Conservation (phyloP, 2,329 filamentous ascomycete species). For the Parafenestella ontariensis region DNA sequence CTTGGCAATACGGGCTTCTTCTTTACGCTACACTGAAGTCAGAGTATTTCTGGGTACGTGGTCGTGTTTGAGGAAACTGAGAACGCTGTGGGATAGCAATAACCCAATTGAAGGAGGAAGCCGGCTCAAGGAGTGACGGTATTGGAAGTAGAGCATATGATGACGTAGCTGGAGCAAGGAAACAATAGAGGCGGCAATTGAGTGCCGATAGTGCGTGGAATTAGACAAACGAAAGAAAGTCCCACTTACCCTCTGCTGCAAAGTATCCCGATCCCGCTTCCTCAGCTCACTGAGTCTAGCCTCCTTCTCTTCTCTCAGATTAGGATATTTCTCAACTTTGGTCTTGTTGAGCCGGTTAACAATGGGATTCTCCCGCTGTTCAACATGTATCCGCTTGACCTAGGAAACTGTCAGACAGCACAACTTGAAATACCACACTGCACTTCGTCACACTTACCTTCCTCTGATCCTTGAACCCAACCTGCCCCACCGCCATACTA, state of each 20-base stretch:
- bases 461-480: conserved; percentile 89
- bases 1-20: conserved; percentile 74
- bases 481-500: conserved; percentile 93
- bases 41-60: background rate
- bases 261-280: conserved; percentile 70
- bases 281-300: conserved; percentile 75
- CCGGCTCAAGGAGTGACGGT: background rate
- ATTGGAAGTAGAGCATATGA: background rate
- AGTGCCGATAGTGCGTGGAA: background rate
- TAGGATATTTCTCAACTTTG: conserved; percentile 84
- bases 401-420: conserved; percentile 38
- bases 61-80: background rate
- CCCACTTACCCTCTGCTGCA: conserved; percentile 65
- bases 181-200: too few relatives aligned
- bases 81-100: background rate
- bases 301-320: conserved; percentile 82
- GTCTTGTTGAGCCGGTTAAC: conserved; percentile 99
- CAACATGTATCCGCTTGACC: conserved; percentile 83
- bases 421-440: background rate
- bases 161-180: background rate
- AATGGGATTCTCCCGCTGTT: conserved; percentile 83
- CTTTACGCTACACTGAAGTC: conserved; percentile 67
- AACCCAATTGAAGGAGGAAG: background rate
- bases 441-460: conserved; percentile 54
- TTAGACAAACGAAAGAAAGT: background rate